Percentiles rank a stretch among this genome's conserved stretches.
phyloP scores from a whole-genome alignment of 2,329 filamentous ascomycete species.

The Blastomyces emzantsi region DNA sequence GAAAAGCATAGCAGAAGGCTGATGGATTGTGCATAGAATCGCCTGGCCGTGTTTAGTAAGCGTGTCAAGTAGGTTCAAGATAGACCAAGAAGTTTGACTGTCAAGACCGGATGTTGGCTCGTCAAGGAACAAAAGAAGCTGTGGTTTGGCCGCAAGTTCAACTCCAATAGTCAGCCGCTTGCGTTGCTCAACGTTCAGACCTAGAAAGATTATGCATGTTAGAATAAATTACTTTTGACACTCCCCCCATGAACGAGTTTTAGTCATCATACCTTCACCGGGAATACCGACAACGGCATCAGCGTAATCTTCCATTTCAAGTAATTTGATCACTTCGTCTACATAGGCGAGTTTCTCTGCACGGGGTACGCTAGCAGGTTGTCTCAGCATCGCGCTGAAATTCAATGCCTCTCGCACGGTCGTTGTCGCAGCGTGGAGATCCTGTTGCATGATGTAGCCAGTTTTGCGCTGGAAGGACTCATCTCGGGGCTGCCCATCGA shows the following conservation, averaged over 20 bases:
- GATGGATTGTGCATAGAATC: slow-evolving; percentile 94
- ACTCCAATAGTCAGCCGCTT: slow-evolving; percentile 87
- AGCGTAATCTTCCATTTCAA: slow-evolving; percentile 84
- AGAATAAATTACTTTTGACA: neutral
- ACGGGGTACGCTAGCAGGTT: slow-evolving; percentile 61
- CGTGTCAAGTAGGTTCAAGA: slow-evolving; percentile 78
- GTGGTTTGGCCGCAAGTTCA: slow-evolving; percentile 84
- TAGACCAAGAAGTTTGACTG: slow-evolving; percentile 87
- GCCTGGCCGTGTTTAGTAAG: slow-evolving; percentile 85
- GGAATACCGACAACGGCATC: slow-evolving; percentile 86
- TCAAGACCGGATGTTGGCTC: slow-evolving; percentile 93
- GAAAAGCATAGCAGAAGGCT: slow-evolving; percentile 89
- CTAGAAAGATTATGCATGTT: slow-evolving; percentile 17
- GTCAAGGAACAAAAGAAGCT: slow-evolving; percentile 81
- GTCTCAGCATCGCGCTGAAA: slow-evolving; percentile 78
- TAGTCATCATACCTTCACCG: slow-evolving; percentile 56
- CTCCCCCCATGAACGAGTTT: neutral
- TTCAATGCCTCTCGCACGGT: slow-evolving; percentile 82
- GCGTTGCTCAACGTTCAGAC: slow-evolving; percentile 55
- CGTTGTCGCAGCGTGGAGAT: slow-evolving; percentile 47
- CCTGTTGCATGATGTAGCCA: slow-evolving; percentile 67
- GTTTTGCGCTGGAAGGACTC: slow-evolving; percentile 73
- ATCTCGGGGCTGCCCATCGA: slow-evolving; percentile 64
- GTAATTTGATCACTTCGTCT: slow-evolving; percentile 77
- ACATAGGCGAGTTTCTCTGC: slow-evolving; percentile 80